Conservation (phyloP, 768 basidiomycete species). For the Saitozyma sp. region DNA sequence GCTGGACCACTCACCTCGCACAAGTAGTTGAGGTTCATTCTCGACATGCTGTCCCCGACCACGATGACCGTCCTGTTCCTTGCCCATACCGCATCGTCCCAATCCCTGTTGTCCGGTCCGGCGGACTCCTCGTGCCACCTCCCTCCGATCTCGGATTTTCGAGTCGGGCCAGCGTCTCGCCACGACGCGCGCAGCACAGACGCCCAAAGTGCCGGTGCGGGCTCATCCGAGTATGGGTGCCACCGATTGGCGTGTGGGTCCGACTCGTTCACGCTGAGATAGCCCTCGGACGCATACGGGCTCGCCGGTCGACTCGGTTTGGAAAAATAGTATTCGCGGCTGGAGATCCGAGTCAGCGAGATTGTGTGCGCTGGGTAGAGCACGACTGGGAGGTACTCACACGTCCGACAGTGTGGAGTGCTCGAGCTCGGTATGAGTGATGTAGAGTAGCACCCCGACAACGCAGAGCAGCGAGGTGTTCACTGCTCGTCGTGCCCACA, state of each 20-base stretch:
- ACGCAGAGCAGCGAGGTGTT: no score
- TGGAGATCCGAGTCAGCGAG: no score
- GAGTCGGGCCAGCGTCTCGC: conserved; percentile 4
- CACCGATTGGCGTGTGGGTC: conserved; percentile 30
- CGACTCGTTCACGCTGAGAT: conserved; percentile 12
- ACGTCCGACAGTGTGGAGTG: no score
- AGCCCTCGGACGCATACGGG: conserved; percentile 29
- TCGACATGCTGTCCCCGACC: conserved; percentile 31
- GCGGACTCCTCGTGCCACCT: background rate
- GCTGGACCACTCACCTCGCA: conserved; percentile 27
- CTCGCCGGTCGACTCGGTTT: no score
- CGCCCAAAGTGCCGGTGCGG: conserved; percentile 24
- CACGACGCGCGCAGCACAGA: conserved; percentile 6
- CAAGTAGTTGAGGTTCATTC: conserved; percentile 32
- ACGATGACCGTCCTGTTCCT: conserved; percentile 32
- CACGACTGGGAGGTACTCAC: no score
- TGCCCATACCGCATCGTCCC: conserved; percentile 28
- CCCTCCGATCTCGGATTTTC: background rate
- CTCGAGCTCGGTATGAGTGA: no score
- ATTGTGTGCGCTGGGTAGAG: no score
- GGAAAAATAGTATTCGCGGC: no score
- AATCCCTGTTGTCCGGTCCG: conserved; percentile 5
- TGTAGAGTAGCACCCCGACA: no score
- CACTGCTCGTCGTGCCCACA: no score
- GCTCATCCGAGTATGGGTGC: conserved; percentile 15